These are phyloP conservation scores for Polytrichum commune DNA, from an alignment of 225 moss, liverwort and hornwort genomes.

Conservation along the genomic window DNA sequence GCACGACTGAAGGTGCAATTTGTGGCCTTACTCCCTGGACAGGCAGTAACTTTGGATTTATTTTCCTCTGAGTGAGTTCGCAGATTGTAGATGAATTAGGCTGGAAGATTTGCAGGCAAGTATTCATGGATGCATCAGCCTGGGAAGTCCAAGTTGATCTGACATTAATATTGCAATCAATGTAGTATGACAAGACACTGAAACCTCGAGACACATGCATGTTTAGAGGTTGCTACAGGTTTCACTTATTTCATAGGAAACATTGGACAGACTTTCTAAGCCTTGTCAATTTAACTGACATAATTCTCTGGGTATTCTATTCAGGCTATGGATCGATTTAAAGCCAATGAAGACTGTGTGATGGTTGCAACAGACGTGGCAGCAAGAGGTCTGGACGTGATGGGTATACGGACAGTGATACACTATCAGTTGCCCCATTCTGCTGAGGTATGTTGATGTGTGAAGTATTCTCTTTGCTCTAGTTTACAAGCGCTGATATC, in stretches of 20 bases:
- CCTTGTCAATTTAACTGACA: not conserved
- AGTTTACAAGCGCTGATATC: too few relatives aligned
- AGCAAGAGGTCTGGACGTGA: constrained; percentile 91
- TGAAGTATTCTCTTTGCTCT: not conserved
- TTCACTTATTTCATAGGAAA: too few relatives aligned
- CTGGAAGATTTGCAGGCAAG: too few relatives aligned
- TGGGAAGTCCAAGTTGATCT: too few relatives aligned
- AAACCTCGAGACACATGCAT: too few relatives aligned
- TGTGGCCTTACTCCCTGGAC: not conserved
- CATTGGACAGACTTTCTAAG: too few relatives aligned
- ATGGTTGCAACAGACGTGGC: constrained; percentile 97
- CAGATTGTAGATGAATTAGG: too few relatives aligned
- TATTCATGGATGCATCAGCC: too few relatives aligned
- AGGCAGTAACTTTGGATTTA: constrained; percentile 1
- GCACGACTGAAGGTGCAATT: constrained; percentile 74
- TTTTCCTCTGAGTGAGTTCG: not conserved
- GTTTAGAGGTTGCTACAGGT: too few relatives aligned
- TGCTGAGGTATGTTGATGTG: constrained; percentile 64
- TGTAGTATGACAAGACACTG: too few relatives aligned
- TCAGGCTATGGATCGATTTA: constrained; percentile 95
- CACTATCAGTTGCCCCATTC: constrained; percentile 98
- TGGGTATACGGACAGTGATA: constrained; percentile 89
- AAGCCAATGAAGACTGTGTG: constrained; percentile 57
- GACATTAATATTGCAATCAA: too few relatives aligned
- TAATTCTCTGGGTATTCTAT: not conserved